Evolutionary conservation across 208 protist species (phyloP), one percentile per base, ranked within the genome.

Genomic region (Giardia duodenalis): DNA sequence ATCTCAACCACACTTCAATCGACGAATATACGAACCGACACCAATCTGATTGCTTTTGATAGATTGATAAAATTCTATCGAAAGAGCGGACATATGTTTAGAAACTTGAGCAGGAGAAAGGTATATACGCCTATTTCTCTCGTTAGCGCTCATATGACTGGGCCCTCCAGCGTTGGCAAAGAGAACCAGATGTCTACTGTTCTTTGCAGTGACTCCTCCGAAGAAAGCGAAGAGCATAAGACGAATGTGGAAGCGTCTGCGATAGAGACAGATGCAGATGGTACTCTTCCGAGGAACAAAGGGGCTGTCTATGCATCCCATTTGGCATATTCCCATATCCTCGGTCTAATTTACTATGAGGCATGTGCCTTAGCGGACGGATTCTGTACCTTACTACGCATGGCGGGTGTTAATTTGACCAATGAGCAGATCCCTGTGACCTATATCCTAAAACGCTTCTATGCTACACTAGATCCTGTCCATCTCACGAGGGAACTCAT

Each of bases 281-380:
- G n/a, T n/a, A n/a, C n/a, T n/a, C n/a, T n/a, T n/a, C n/a, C n/a
- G n/a, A n/a, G n/a, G n/a, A n/a, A n/a, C n/a, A n/a, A n/a, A n/a
- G n/a, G n/a, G n/a, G n/a, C n/a, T n/a, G n/a, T 76, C 57, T 76
- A 76, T 76, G 57, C 57, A 76, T 76, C 19, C 57, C 57, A 76
- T 30, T 10, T 76, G 19, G 57, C 57, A 76, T 76, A 76, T 30
- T 76, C 30, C 30, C 57, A 76, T 76, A 10, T 76, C 10, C 57
- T 76, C 30, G 57, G 57, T 39, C 10, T 10, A 39, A 76, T 30
- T 10, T 76, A 76, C 30, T 76, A 76, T 30, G 57, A 76, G 57
- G 19, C 30, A 39, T 76, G 57, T 76, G 57, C 57, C 19, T 39
- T 76, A 39, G 57, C 57, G 30, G 57, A 76, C 30, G 57, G 57